These are phyloP conservation scores for Paraconiothyrium sp. DNA, from an alignment of 2,329 filamentous ascomycete species.

Conservation along the genomic window DNA sequence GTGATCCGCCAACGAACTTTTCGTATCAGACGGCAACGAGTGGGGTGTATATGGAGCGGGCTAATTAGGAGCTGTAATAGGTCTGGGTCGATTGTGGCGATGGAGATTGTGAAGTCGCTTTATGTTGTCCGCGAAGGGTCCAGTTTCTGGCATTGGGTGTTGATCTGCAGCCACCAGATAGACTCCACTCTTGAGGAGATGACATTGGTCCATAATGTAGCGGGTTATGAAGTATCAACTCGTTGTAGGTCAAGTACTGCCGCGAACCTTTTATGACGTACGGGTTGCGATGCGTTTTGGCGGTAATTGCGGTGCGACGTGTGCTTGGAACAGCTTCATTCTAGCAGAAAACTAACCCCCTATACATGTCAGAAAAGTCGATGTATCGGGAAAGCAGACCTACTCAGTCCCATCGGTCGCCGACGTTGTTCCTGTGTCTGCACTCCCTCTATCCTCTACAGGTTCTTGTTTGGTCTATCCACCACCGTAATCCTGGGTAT, in stretches of 20 bases:
- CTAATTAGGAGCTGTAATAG: neutral
- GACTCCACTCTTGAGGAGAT: neutral
- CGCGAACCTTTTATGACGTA: neutral
- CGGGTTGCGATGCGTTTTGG: neutral
- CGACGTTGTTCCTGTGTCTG: neutral
- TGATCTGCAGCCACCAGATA: too few species aligned
- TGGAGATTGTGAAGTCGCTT: neutral
- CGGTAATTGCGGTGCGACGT: neutral
- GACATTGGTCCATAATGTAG: neutral
- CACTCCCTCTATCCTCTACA: neutral
- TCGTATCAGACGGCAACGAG: slow-evolving; percentile 1
- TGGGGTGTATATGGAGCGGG: neutral
- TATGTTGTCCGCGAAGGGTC: neutral
- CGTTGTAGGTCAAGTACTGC: neutral
- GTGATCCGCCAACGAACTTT: neutral
- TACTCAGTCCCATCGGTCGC: neutral
- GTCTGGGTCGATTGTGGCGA: neutral
- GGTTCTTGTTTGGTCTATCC: slow-evolving; percentile 28
- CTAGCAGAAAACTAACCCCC: neutral
- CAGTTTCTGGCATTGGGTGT: neutral
- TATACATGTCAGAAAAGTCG: neutral
- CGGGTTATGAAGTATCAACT: too few species aligned
- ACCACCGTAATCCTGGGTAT: slow-evolving; percentile 67
- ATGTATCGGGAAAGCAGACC: neutral
- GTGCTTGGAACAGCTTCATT: neutral